A percentile compares a stretch with the other conserved stretches of the same genome.
Evolutionary conservation across 2,329 filamentous ascomycete genomes (phyloP).

Genomic region (Aspergillus carbonarius): DNA sequence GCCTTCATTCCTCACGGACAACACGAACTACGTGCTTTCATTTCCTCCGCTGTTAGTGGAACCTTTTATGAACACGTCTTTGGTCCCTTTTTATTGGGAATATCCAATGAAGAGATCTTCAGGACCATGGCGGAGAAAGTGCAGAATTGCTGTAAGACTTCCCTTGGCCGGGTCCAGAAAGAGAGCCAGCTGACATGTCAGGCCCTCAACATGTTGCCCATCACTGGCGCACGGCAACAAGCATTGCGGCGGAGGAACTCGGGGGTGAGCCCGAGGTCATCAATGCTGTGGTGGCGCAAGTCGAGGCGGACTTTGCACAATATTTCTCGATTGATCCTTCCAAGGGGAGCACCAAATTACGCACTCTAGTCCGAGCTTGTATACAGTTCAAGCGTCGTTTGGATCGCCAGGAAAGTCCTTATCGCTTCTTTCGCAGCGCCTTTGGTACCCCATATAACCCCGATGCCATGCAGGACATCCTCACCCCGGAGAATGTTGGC

Average conservation of each 20-base stretch:
- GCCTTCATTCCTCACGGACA: neutral
- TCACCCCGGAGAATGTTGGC: neutral
- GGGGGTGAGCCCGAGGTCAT: neutral
- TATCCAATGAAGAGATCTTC: neutral
- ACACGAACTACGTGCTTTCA: neutral
- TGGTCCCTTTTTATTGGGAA: neutral
- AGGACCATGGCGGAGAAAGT: neutral
- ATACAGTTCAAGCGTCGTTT: conserved; percentile 19
- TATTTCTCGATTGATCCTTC: neutral
- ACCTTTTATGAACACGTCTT: neutral
- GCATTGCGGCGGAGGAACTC: conserved; percentile 7
- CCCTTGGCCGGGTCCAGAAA: neutral
- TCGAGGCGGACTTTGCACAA: neutral
- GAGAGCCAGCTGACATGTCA: conserved; percentile 2
- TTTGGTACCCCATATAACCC: neutral
- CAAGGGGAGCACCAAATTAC: conserved; percentile 1
- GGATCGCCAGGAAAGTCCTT: conserved; percentile 19
- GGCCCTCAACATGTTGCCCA: conserved; percentile 11
- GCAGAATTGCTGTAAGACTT: conserved; percentile 9
- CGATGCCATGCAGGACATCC: conserved; percentile 8
- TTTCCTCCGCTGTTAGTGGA: neutral
- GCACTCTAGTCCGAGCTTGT: conserved; percentile 11
- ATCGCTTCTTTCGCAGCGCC: conserved; percentile 14
- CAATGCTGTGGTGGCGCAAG: neutral
- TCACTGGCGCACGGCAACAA: conserved; percentile 24